Base-by-base conservation (phyloP, 2,329 filamentous ascomycete genomes). In the Teratosphaeria gauchensis region DNA sequence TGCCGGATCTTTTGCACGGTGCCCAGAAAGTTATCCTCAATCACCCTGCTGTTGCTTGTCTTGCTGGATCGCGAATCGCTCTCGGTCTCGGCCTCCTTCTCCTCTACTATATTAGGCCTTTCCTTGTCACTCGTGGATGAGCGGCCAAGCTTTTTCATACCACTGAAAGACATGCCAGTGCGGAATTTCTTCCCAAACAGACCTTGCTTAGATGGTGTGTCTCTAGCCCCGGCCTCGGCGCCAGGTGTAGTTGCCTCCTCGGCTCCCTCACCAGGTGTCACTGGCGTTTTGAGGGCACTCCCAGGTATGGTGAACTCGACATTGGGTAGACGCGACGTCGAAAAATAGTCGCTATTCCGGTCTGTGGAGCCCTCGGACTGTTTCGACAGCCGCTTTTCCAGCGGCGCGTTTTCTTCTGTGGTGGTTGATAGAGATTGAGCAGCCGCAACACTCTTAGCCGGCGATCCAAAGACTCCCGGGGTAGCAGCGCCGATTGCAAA, bases 161-260 rank as follows among this genome's bases (percentile, higher is more conserved):
- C 86, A 38, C 66, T 66, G 68, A 92, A 91, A 0, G 86, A 85
- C 64, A 68, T 71, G 61, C 80, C 82, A 83, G 89, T 87, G 54
- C 88, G 85, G 73, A 95, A 92, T 67, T 90, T 90, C 76, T 92
- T 94, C 51, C 88, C 85, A 71, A 95, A 95, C 5, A 90, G 77
- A 55, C 74, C 75, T 61, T 82, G 82, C 54, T 70, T 71, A 12
- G 67, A 68, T 2, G 69, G 65, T 3, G 69, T 71, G 9, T 71
- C 69, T 63, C 89, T 88, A 12, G 78, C 58, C 79, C 84, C 82
- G 60, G 68, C 84, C 76, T 72, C 87, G 80, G 62, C 42, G 5
- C 69, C 57, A 69, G 73, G 70, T 9, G 69, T 66, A 1, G 69
- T 69, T 8, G 75, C 35, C 74, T 76, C 56, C 72, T 71, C 68